phyloP scores from a whole-genome alignment of 495 filamentous ascomycete species.

The Penicillium angulare region DNA sequence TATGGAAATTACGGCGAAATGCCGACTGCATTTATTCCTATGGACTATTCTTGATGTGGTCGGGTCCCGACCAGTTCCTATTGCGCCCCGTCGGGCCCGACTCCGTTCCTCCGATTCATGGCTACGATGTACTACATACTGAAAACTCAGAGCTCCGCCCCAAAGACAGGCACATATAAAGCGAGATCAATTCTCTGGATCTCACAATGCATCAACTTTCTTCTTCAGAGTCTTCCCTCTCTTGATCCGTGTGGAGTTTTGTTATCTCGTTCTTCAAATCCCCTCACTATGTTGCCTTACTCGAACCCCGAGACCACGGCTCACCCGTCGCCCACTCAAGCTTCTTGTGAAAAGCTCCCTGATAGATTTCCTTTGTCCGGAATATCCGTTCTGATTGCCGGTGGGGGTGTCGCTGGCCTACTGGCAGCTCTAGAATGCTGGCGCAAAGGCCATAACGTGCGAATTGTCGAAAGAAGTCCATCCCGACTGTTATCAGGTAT shows the following conservation, averaged over 20 bases:
- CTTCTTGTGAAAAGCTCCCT: not conserved
- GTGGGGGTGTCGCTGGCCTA: conserved; percentile 16
- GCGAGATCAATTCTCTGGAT: no score
- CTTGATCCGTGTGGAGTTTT: no score
- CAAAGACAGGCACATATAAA: no score
- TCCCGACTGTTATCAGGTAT: conserved; percentile 7
- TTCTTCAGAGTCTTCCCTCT: no score
- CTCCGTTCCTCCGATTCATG: not conserved
- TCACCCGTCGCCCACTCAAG: not conserved
- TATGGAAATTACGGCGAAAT: conserved; percentile 8
- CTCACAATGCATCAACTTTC: no score
- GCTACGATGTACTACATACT: not conserved
- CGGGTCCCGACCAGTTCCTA: no score
- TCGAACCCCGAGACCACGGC: not conserved
- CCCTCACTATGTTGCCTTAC: no score
- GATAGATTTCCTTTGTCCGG: conserved; percentile 1
- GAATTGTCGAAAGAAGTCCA: conserved; percentile 13
- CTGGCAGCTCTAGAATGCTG: conserved; percentile 17
- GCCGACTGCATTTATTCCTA: not conserved
- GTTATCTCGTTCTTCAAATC: no score
- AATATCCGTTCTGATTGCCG: conserved; percentile 13
- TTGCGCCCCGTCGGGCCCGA: no score
- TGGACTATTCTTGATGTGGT: not conserved
- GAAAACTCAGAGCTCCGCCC: no score
- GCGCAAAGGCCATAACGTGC: conserved; percentile 19